These are phyloP conservation scores for Clitopilus hobsonii DNA, from an alignment of 768 basidiomycete genomes.

Conservation along the genomic window DNA sequence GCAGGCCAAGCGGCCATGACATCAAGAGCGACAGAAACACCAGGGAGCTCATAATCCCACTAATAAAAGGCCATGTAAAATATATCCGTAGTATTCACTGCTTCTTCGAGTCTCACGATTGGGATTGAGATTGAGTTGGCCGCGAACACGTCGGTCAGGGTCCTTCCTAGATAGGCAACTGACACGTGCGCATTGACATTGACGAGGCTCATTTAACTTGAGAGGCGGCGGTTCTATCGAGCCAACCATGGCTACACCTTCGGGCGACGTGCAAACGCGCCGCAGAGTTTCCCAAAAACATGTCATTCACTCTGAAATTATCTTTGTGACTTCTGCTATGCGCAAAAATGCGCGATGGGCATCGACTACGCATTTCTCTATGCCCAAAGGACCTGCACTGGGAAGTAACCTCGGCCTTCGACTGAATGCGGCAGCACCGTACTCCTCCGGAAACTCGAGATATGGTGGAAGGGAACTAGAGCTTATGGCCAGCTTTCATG, in stretches of 20 bases:
- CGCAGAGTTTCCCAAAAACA: constrained; percentile 58
- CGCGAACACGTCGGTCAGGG: neutral
- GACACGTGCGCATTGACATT: neutral
- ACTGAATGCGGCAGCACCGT: constrained; percentile 48
- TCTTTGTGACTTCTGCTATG: constrained; percentile 90
- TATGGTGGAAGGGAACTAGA: constrained; percentile 70
- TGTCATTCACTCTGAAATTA: constrained; percentile 85
- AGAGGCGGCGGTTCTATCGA: constrained; percentile 4
- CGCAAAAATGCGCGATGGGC: constrained; percentile 98
- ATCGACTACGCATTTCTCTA: constrained; percentile 58
- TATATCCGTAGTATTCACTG: neutral
- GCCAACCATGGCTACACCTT: constrained; percentile 16
- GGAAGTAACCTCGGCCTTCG: constrained; percentile 74
- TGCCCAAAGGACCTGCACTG: constrained; percentile 59
- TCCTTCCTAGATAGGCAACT: constrained; percentile 1
- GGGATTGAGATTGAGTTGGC: neutral
- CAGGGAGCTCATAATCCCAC: constrained; percentile 15
- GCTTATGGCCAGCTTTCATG: constrained; percentile 87
- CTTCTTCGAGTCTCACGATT: neutral
- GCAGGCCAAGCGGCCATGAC: constrained; percentile 89
- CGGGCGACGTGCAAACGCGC: constrained; percentile 17
- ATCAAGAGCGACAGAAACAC: constrained; percentile 41
- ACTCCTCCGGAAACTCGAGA: constrained; percentile 35
- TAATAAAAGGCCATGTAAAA: neutral
- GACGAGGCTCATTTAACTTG: constrained; percentile 1